phyloP scores from a whole-genome alignment of 192 early-diverging fungal species.

The Chytriomyces sp. region DNA sequence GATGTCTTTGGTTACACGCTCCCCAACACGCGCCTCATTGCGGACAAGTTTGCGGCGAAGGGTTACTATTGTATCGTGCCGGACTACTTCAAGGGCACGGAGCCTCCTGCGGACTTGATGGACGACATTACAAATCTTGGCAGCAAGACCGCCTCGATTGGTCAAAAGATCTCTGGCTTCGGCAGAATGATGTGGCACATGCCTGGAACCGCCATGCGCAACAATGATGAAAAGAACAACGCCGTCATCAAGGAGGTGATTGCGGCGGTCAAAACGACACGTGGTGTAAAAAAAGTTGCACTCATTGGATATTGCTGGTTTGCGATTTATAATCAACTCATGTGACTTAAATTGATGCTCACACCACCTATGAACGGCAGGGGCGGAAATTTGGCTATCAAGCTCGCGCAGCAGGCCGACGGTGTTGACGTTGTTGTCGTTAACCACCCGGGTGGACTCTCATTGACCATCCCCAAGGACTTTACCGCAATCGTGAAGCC shows the following conservation, averaged over 20 bases:
- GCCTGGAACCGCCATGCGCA: neutral
- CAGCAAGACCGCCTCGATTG: neutral
- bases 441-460: conserved; percentile 21
- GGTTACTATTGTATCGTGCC: conserved; percentile 25
- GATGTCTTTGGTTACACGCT: conserved; percentile 44
- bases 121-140: conserved; percentile 4
- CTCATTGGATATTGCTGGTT: conserved; percentile 12
- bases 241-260: conserved; percentile 6
- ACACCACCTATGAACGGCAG: neutral
- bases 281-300: neutral
- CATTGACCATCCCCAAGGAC: conserved; percentile 14
- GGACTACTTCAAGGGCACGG: conserved; percentile 25
- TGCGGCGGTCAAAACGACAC: neutral
- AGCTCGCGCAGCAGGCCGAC: conserved; percentile 8
- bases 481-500: conserved; percentile 8
- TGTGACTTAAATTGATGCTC: neutral
- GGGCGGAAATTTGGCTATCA: conserved; percentile 16
- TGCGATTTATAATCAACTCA: too few species aligned
- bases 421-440: neutral
- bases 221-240: neutral
- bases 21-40: conserved; percentile 36
- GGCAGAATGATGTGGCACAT: conserved; percentile 1
- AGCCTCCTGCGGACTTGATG: conserved; percentile 6
- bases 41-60: conserved; percentile 32
- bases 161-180: neutral